phyloP scores from a whole-genome alignment of 2,329 filamentous ascomycete species.

The Phialophora chinensis region DNA sequence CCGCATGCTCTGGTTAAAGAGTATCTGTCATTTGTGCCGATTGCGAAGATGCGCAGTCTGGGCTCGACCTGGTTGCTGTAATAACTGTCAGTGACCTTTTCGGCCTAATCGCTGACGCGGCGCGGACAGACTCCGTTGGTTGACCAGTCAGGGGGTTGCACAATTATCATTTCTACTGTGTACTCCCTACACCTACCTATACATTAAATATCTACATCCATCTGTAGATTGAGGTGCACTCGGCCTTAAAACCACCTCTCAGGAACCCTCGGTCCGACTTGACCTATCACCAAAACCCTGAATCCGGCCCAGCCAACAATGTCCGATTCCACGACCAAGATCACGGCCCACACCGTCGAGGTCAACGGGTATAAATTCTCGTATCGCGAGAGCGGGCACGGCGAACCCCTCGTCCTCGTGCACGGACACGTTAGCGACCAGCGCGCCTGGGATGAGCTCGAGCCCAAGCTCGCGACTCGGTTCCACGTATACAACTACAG shows the following conservation, averaged over 20 bases:
- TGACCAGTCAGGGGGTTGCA: background rate
- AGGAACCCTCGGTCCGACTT: too few species aligned
- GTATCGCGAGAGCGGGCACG: constrained; percentile 25
- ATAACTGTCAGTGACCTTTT: background rate
- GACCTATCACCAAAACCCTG: background rate
- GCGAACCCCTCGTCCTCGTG: constrained; percentile 29
- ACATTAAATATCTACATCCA: background rate
- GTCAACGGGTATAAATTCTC: constrained; percentile 24
- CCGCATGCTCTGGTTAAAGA: background rate
- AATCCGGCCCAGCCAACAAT: background rate
- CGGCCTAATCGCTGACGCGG: background rate
- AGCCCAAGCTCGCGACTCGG: constrained; percentile 18
- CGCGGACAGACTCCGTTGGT: background rate
- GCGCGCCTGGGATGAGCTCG: constrained; percentile 24
- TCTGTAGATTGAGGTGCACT: background rate
- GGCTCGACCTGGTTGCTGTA: background rate
- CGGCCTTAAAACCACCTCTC: background rate
- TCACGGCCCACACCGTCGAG: constrained; percentile 7
- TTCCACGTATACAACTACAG: constrained; percentile 31
- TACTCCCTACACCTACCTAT: background rate
- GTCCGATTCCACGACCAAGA: constrained; percentile 1
- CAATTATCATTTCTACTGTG: background rate
- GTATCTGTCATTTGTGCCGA: background rate
- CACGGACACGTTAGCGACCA: constrained; percentile 30
- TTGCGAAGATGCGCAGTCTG: background rate